phyloP scores from a whole-genome alignment of 2,329 filamentous ascomycete genomes.

The Stachybotrys elegans region DNA sequence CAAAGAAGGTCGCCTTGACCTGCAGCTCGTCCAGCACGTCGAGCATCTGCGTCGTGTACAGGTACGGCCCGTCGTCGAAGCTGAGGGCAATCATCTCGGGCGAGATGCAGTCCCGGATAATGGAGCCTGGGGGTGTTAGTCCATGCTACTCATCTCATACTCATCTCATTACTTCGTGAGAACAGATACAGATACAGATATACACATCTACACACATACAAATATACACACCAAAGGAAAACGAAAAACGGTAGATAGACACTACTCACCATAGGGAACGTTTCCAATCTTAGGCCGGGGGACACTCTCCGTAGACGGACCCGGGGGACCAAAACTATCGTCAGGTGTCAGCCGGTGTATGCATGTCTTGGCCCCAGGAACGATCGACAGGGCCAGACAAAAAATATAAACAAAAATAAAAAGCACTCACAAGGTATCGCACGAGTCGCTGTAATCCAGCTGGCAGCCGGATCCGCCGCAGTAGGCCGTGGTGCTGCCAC shows the following conservation, averaged over 20 bases:
- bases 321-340: constrained; percentile 25
- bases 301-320: constrained; percentile 24
- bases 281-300: constrained; percentile 24
- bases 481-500: constrained; percentile 27
- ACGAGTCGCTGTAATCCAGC: constrained; percentile 32
- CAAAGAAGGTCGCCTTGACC: constrained; percentile 36
- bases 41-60: constrained; percentile 36
- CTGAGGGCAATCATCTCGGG: constrained; percentile 37
- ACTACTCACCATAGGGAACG: constrained; percentile 31
- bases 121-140: constrained; percentile 17
- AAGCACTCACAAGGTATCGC: constrained; percentile 35
- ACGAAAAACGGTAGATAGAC: no score
- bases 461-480: constrained; percentile 34
- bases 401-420: background rate
- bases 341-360: constrained; percentile 8
- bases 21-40: constrained; percentile 25
- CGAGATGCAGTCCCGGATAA: constrained; percentile 28
- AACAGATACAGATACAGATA: no score
- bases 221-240: no score
- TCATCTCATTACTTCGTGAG: no score
- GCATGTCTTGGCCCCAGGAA: no score
- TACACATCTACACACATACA: no score
- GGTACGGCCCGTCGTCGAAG: constrained; percentile 41
- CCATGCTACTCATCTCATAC: no score
- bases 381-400: no score